phyloP scores from a whole-genome alignment of 2,329 filamentous ascomycete genomes.

The Alternaria brassicae region DNA sequence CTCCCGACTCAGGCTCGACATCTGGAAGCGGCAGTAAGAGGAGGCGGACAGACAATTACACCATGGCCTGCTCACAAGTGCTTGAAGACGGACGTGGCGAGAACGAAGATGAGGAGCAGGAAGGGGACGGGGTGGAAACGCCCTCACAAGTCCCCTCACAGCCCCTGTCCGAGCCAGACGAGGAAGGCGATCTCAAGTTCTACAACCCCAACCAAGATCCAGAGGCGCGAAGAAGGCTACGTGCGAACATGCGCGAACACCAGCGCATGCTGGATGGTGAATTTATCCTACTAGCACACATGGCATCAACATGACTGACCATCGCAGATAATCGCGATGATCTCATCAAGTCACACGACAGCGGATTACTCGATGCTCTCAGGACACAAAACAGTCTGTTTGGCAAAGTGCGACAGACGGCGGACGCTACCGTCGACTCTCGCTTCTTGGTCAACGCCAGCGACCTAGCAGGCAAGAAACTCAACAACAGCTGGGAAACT shows the following conservation, averaged over 20 bases:
- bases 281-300: not conserved
- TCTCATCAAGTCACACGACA: conserved; percentile 67
- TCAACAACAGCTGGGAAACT: conserved; percentile 75
- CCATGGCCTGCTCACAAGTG: conserved; percentile 11
- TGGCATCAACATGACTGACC: conserved; percentile 25
- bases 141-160: conserved; percentile 2
- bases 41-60: conserved; percentile 52
- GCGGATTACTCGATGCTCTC: conserved; percentile 71
- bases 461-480: conserved; percentile 80
- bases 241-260: conserved; percentile 74
- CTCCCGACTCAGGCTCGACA: conserved; percentile 48
- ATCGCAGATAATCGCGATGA: conserved; percentile 74
- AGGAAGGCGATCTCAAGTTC: conserved; percentile 41
- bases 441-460: conserved; percentile 82
- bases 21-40: conserved; percentile 51
- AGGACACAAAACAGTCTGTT: conserved; percentile 70
- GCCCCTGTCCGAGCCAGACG: conserved; percentile 9
- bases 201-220: conserved; percentile 87
- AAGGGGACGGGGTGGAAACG: conserved; percentile 20
- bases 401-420: conserved; percentile 79
- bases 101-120: conserved; percentile 31
- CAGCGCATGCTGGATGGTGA: conserved; percentile 64
- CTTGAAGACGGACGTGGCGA: conserved; percentile 22
- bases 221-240: conserved; percentile 73
- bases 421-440: conserved; percentile 89